Percentiles rank a stretch among this genome's conserved stretches.
Evolutionary conservation across 2,329 filamentous ascomycete species (phyloP).

Genomic region (Ophiostoma pallidulum): DNA sequence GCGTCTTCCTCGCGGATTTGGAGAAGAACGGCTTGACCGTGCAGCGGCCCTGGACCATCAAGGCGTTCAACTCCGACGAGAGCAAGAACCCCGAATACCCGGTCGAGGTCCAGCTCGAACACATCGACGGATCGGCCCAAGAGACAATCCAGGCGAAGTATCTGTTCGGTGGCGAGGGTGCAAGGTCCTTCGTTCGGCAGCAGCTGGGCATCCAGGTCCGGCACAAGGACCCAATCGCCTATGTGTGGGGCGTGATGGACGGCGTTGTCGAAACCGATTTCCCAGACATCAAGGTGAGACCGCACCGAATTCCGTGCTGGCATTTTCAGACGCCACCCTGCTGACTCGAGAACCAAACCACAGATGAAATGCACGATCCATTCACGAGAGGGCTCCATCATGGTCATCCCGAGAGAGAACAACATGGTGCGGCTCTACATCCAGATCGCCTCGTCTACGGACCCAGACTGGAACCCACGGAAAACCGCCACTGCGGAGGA

Average conservation of each 20-base stretch:
- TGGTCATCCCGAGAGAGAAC: constrained; percentile 67
- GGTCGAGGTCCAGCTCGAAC: constrained; percentile 67
- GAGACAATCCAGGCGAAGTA: constrained; percentile 64
- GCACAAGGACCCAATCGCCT: constrained; percentile 58
- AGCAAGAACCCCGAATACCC: constrained; percentile 51
- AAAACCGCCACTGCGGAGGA: constrained; percentile 54
- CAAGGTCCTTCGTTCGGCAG: constrained; percentile 55
- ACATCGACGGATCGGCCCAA: constrained; percentile 59
- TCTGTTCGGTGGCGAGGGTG: constrained; percentile 62
- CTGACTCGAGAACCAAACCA: too few relatives aligned
- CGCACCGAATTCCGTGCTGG: too few relatives aligned
- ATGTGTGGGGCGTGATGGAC: constrained; percentile 72
- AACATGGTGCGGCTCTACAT: constrained; percentile 63
- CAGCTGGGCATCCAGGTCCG: constrained; percentile 61
- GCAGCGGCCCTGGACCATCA: constrained; percentile 57
- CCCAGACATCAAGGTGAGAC: constrained; percentile 60
- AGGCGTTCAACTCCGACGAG: constrained; percentile 50
- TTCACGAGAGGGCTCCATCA: constrained; percentile 63
- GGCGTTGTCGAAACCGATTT: constrained; percentile 64
- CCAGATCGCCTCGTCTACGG: constrained; percentile 54
- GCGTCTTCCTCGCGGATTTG: constrained; percentile 58
- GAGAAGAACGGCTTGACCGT: constrained; percentile 50
- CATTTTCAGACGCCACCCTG: too few relatives aligned
- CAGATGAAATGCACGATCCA: constrained; percentile 69
- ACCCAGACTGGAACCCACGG: constrained; percentile 51